These are phyloP conservation scores for Eimeria sp. DNA, from an alignment of 169 alveolate genomes.

Conservation along the genomic window DNA sequence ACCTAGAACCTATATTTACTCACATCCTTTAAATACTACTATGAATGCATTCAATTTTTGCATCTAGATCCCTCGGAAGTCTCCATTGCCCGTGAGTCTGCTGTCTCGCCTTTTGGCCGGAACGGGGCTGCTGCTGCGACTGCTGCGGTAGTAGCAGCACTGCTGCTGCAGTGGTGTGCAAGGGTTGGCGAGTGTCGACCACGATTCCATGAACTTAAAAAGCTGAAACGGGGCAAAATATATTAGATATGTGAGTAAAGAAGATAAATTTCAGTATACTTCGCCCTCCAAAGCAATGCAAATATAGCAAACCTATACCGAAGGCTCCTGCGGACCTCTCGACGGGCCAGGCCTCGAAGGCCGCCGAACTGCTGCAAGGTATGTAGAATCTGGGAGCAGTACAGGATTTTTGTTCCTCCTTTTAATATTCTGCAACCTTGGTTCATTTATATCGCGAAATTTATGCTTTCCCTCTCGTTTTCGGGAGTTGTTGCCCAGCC, in stretches of 20 bases:
- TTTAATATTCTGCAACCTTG: not conserved
- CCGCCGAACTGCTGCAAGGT: not conserved
- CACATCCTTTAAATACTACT: not conserved
- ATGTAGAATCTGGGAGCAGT: not conserved
- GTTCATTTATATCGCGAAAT: not conserved
- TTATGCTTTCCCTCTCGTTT: not conserved
- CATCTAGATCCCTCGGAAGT: not conserved
- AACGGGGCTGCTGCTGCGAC: constrained; percentile 1
- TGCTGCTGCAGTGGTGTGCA: not conserved
- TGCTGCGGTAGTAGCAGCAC: not conserved
- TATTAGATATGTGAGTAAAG: not conserved
- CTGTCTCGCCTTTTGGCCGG: not conserved
- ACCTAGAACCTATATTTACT: not conserved
- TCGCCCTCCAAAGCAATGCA: not conserved
- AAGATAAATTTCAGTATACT: not conserved
- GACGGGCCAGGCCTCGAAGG: constrained; percentile 27
- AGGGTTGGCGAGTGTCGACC: not conserved
- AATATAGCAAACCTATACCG: not conserved
- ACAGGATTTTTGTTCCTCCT: not conserved
- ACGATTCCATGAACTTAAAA: not conserved
- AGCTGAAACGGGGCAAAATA: not conserved
- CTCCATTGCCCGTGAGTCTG: not conserved
- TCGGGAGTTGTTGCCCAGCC: not conserved
- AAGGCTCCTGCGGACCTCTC: not conserved
- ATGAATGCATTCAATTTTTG: not conserved